phyloP scores from a whole-genome alignment of 805 yeast genomes.

The Wickerhamomyces chaumierensis region DNA sequence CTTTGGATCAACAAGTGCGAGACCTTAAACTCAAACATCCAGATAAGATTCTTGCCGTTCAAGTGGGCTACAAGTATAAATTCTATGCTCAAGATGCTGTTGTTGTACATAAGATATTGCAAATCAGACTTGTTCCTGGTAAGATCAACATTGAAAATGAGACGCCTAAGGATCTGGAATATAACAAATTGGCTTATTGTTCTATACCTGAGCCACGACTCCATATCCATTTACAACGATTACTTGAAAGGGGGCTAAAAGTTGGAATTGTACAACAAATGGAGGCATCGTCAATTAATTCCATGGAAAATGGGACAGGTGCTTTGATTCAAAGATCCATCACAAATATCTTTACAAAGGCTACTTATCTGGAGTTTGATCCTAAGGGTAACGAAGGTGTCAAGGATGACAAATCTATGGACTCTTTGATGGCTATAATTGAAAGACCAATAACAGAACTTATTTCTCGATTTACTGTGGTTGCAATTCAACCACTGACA shows the following conservation, averaged over 20 bases:
- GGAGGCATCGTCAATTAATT: constrained; percentile 70
- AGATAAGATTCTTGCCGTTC: constrained; percentile 69
- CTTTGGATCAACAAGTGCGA: constrained; percentile 69
- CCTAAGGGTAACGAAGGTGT: constrained; percentile 16
- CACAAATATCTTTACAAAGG: constrained; percentile 66
- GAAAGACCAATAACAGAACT: constrained; percentile 14
- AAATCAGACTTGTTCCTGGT: constrained; percentile 67
- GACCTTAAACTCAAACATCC: constrained; percentile 47
- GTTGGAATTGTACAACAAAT: constrained; percentile 82
- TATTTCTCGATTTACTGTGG: constrained; percentile 26
- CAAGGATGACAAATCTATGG: constrained; percentile 22
- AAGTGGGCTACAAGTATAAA: constrained; percentile 88
- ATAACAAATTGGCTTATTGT: constrained; percentile 65
- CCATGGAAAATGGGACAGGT: constrained; percentile 30
- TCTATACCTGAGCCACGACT: constrained; percentile 74
- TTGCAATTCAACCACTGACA: constrained; percentile 59
- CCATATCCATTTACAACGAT: constrained; percentile 63
- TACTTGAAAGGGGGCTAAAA: constrained; percentile 61
- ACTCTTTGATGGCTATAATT: constrained; percentile 35
- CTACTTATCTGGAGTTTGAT: constrained; percentile 68
- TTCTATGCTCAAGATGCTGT: constrained; percentile 81
- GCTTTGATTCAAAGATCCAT: constrained; percentile 58
- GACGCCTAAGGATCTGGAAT: constrained; percentile 36
- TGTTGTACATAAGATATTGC: constrained; percentile 50
- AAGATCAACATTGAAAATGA: constrained; percentile 40